Evolutionary conservation across 2,329 filamentous ascomycete species (phyloP), one percentile per base, ranked within the genome.

Genomic region (Coniochaeta sp.): DNA sequence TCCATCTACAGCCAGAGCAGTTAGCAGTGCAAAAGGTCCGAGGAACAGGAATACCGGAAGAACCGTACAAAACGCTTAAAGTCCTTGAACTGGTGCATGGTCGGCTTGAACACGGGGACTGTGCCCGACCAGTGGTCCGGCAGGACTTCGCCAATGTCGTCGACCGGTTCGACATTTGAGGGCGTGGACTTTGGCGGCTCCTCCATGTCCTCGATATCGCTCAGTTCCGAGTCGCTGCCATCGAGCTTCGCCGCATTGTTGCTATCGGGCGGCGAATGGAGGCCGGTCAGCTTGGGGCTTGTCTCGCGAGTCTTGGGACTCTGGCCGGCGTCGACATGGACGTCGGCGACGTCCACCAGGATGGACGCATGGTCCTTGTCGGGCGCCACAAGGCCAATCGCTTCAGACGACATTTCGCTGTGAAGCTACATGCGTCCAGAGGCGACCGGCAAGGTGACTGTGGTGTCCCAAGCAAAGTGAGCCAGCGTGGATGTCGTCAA

Each of bases 71-170:
- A 98, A 71, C 85, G 86, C 76, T 93, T 89, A 74, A 99, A 99
- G 75, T 95, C 91, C 70, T 87, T 87, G 77, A 98, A 98, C 75
- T 99, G 92, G 63, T 89, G 84, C 91, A 97, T 96, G 61, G 89
- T 93, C 74, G 95, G 95, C 74, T 88, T 93, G 77, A 99, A 99
- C 62, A 99, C 89, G 9, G 95, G 93, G 38, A 99, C 89, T 63
- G 87, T 90, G 63, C 92, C 93, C 70, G 91, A 96, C 79, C 91
- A 97, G 73, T 96, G 88, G 71, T 93, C 91, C 1, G 93, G 93
- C 55, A 87, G 79, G 59, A 96, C 83, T 59, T 95, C 90, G 66
- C 89, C 89, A 67, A 90, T 87, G 66, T 91, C 88, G 16, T 73
- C 70, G 10, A 69, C 69, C 40, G 68, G 65, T 28, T 50, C 71